Evolutionary conservation across 2,329 filamentous ascomycete genomes (phyloP).

Genomic region (Ilyonectria sp.): DNA sequence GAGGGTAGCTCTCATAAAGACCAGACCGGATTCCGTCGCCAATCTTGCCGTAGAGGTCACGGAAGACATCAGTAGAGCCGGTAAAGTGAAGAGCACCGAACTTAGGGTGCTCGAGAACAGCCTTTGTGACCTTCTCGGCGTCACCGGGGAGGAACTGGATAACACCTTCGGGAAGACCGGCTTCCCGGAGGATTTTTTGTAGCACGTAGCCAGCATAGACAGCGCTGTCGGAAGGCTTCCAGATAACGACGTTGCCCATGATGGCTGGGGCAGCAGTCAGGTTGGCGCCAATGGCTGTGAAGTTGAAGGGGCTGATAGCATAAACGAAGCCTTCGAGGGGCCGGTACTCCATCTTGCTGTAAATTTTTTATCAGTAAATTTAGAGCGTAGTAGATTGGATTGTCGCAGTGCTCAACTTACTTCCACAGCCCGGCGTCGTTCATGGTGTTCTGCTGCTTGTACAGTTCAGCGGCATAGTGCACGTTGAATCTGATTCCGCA

Average conservation of each 20-base stretch:
- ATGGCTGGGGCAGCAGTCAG: constrained; percentile 86
- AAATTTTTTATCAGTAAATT: too few relatives aligned
- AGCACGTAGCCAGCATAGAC: constrained; percentile 91
- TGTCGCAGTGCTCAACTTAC: too few relatives aligned
- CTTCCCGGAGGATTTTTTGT: constrained; percentile 92
- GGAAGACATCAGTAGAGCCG: constrained; percentile 92
- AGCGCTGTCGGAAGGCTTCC: constrained; percentile 95
- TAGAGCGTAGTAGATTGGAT: too few relatives aligned
- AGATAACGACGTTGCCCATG: constrained; percentile 94
- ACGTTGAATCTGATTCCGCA: constrained; percentile 97
- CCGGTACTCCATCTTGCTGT: constrained; percentile 87
- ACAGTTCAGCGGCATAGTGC: constrained; percentile 92
- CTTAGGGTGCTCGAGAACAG: constrained; percentile 81
- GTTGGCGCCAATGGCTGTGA: constrained; percentile 94
- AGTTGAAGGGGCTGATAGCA: constrained; percentile 95
- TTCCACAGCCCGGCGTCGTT: constrained; percentile 91
- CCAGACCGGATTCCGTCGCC: constrained; percentile 85
- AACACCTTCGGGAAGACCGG: constrained; percentile 88
- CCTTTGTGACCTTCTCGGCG: constrained; percentile 85
- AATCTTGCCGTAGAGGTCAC: constrained; percentile 89
- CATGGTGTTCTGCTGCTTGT: constrained; percentile 89
- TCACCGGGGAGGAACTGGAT: constrained; percentile 96
- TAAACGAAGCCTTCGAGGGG: constrained; percentile 96
- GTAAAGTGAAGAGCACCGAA: constrained; percentile 97
- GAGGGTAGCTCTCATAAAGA: constrained; percentile 87